phyloP scores from a whole-genome alignment of 2,329 filamentous ascomycete species.

The Epichloe gansuensis region DNA sequence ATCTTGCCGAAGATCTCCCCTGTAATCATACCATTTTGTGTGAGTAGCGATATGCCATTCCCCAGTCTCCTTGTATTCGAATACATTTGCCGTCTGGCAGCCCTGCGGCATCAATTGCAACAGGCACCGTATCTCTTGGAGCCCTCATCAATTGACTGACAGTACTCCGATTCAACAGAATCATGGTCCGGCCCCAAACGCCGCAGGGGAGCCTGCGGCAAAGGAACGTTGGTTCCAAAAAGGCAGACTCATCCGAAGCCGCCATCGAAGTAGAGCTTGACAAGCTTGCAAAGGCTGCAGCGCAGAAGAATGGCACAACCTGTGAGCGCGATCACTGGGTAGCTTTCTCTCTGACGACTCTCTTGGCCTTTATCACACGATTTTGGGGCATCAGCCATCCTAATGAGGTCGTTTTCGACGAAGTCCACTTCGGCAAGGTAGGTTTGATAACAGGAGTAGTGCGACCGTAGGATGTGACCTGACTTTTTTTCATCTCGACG shows the following conservation, averaged over 20 bases:
- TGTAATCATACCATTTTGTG: neutral
- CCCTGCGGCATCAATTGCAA: neutral
- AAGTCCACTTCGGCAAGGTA: slow-evolving; percentile 99
- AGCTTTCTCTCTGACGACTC: slow-evolving; percentile 62
- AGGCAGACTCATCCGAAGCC: slow-evolving; percentile 26
- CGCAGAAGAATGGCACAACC: slow-evolving; percentile 22
- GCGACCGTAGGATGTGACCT: neutral
- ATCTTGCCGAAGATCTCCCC: neutral
- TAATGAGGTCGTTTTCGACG: slow-evolving; percentile 94
- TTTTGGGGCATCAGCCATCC: slow-evolving; percentile 96
- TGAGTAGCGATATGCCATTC: neutral
- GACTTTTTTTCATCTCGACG: neutral
- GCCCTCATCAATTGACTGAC: slow-evolving; percentile 2
- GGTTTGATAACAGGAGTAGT: slow-evolving; percentile 12
- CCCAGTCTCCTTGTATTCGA: neutral
- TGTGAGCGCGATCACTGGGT: slow-evolving; percentile 79
- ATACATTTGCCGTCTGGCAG: neutral
- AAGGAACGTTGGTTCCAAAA: slow-evolving; percentile 42
- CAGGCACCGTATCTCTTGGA: neutral
- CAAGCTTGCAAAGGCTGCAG: slow-evolving; percentile 29
- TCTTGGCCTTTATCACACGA: slow-evolving; percentile 75
- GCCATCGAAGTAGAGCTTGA: slow-evolving; percentile 36
- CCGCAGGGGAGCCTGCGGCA: slow-evolving; percentile 48
- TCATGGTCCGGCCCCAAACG: slow-evolving; percentile 36
- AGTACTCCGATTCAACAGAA: slow-evolving; percentile 10